Percentiles rank a stretch among this genome's conserved stretches.
These are phyloP conservation scores for Trichoderma pleuroti DNA, from an alignment of 2,329 filamentous ascomycete species.

Conservation along the genomic window DNA sequence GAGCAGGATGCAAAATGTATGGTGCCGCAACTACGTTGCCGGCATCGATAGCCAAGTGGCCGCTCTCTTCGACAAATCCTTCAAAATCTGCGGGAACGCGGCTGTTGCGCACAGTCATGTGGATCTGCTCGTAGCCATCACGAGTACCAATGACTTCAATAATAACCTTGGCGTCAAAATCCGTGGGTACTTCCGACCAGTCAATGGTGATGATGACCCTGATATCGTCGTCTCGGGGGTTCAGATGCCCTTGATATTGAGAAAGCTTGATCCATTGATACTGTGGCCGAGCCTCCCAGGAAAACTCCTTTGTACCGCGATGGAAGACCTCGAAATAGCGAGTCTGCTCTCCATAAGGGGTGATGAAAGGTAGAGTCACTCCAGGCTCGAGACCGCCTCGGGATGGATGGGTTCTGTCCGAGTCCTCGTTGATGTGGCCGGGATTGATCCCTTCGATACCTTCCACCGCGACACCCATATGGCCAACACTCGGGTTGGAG, in stretches of 20 bases:
- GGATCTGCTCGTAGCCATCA: slow-evolving; percentile 37
- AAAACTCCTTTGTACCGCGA: slow-evolving; percentile 31
- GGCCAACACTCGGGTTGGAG: slow-evolving; percentile 42
- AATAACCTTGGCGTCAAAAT: slow-evolving; percentile 41
- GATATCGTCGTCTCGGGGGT: slow-evolving; percentile 32
- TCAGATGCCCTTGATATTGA: slow-evolving; percentile 28
- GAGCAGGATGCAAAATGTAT: slow-evolving; percentile 30
- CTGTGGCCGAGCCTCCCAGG: slow-evolving; percentile 29
- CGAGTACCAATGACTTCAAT: slow-evolving; percentile 36
- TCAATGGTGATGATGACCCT: slow-evolving; percentile 32
- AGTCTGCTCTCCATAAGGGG: slow-evolving; percentile 30
- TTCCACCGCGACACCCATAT: slow-evolving; percentile 34
- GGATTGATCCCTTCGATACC: slow-evolving; percentile 35
- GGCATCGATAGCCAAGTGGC: slow-evolving; percentile 35
- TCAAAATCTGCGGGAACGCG: slow-evolving; percentile 32
- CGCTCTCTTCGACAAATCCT: slow-evolving; percentile 35
- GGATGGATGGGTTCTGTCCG: slow-evolving; percentile 46
- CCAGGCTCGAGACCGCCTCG: slow-evolving; percentile 31
- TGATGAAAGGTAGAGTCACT: slow-evolving; percentile 31
- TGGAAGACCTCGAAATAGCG: slow-evolving; percentile 37
- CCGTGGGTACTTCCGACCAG: slow-evolving; percentile 37
- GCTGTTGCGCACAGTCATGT: slow-evolving; percentile 25
- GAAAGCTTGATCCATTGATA: slow-evolving; percentile 36
- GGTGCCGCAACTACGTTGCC: slow-evolving; percentile 25
- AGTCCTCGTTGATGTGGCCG: slow-evolving; percentile 49